Conservation (phyloP, 495 filamentous ascomycete genomes). For the Jackrogersella minutella region DNA sequence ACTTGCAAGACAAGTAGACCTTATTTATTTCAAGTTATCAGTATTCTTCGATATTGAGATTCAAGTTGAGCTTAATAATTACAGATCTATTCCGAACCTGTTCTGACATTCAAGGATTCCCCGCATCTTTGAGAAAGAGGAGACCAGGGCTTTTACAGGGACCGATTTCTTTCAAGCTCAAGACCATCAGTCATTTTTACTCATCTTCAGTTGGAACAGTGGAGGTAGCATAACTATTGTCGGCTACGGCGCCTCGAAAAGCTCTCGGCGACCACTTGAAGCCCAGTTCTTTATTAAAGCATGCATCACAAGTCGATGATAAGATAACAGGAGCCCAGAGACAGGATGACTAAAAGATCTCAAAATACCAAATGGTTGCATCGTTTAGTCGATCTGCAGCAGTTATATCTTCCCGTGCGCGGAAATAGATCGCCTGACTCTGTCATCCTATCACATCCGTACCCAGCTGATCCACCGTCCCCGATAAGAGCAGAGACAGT, state of each 20-base stretch:
- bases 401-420: constrained; percentile 22
- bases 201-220: no score
- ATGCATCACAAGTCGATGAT: no score
- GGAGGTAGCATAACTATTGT: no score
- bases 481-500: constrained; percentile 28
- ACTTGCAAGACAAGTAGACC: not conserved
- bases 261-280: no score
- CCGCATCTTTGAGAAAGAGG: constrained; percentile 15
- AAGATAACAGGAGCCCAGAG: constrained; percentile 15
- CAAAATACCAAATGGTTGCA: constrained; percentile 23
- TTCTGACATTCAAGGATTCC: constrained; percentile 38
- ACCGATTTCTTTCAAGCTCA: no score
- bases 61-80: not conserved
- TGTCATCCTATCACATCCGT: constrained; percentile 29
- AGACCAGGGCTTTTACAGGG: constrained; percentile 3
- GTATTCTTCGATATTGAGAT: not conserved
- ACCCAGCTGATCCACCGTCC: constrained; percentile 28
- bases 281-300: no score
- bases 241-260: no score
- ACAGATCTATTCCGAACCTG: not conserved
- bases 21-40: not conserved
- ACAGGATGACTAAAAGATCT: not conserved
- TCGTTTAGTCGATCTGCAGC: constrained; percentile 19
- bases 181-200: no score
- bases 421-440: constrained; percentile 36